These are phyloP conservation scores for Anisodus tanguticus DNA, from an alignment of 257 asterid genomes.

Conservation along the genomic window DNA sequence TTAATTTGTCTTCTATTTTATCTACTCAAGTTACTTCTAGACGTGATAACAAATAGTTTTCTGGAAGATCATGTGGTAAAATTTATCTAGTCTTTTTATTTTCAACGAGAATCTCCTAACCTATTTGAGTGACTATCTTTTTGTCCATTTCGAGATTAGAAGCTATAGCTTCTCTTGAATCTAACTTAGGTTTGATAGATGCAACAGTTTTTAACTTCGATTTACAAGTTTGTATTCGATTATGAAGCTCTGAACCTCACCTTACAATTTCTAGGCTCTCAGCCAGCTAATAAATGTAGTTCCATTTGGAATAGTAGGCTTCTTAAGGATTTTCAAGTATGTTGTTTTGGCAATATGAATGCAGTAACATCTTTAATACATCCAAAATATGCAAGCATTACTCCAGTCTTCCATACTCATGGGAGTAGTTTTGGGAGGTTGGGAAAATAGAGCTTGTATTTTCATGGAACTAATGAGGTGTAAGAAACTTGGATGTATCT, in stretches of 20 bases:
- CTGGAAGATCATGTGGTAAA: constrained; percentile 11
- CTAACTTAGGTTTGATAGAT: neutral
- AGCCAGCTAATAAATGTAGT: neutral
- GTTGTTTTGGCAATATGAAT: neutral
- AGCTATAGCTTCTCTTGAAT: neutral
- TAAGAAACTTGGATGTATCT: neutral
- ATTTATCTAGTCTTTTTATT: neutral
- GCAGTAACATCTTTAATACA: neutral
- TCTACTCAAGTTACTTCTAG: neutral
- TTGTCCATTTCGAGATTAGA: neutral
- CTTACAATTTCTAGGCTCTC: neutral
- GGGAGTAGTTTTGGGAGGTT: neutral
- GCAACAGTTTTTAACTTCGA: neutral
- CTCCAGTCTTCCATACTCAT: neutral
- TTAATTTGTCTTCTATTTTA: neutral
- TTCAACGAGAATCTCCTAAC: constrained; percentile 1
- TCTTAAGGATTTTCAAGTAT: neutral
- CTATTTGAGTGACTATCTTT: neutral
- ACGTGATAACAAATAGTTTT: neutral
- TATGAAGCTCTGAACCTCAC: neutral
- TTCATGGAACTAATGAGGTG: neutral
- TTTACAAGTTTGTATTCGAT: neutral
- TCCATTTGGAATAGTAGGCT: neutral
- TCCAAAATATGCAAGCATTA: neutral
- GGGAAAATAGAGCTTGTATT: neutral